Evolutionary conservation across 148 eudicot species (phyloP).

Genomic region (Polygonum maritimum): DNA sequence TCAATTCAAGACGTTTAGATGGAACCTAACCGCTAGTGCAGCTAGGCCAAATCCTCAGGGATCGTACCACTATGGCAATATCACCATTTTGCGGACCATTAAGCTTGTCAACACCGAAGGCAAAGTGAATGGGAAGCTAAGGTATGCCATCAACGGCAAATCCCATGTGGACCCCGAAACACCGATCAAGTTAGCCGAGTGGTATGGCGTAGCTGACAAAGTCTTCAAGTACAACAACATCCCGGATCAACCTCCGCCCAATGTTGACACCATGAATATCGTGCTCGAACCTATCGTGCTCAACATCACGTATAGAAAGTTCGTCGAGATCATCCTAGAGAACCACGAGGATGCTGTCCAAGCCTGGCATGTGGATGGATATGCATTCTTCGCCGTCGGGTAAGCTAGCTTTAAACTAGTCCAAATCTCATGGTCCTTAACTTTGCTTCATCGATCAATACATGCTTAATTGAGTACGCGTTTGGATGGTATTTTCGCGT

Average conservation of each 20-base stretch:
- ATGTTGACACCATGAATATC: constrained; percentile 12
- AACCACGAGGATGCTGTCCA: constrained; percentile 42
- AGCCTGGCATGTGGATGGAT: constrained; percentile 40
- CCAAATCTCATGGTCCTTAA: no score
- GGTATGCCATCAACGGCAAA: constrained; percentile 51
- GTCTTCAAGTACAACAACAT: constrained; percentile 41
- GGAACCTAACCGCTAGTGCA: constrained; percentile 77
- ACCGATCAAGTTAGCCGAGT: constrained; percentile 60
- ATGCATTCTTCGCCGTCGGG: constrained; percentile 48
- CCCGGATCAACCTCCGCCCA: constrained; percentile 27
- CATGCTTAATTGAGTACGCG: not conserved
- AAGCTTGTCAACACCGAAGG: constrained; percentile 37
- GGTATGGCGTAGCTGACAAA: constrained; percentile 29
- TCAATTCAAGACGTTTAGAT: constrained; percentile 54
- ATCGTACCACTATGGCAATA: constrained; percentile 56
- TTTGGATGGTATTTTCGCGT: not conserved
- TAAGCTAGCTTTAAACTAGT: not conserved
- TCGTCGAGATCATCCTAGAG: constrained; percentile 44
- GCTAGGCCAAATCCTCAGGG: constrained; percentile 87
- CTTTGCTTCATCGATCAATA: not conserved
- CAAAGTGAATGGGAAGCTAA: constrained; percentile 41
- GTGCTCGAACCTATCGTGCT: constrained; percentile 22
- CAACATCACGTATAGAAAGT: constrained; percentile 25
- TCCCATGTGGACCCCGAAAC: constrained; percentile 46
- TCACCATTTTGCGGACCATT: constrained; percentile 58